phyloP scores from a whole-genome alignment of 2,329 filamentous ascomycete species.

The Pseudogymnoascus sp. region DNA sequence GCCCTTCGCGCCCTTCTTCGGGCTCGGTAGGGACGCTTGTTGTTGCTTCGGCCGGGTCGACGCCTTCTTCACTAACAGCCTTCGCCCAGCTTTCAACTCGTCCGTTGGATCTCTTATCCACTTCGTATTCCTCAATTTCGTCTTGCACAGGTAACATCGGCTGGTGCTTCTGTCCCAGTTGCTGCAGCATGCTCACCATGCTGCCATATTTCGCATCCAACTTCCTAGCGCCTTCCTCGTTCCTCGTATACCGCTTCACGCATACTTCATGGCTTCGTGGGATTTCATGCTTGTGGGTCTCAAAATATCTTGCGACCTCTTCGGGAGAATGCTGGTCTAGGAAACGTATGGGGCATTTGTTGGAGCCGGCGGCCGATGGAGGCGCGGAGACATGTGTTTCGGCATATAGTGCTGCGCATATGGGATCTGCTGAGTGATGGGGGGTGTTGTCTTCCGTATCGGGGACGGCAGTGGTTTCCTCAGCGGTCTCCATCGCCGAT shows the following conservation, averaged over 20 bases:
- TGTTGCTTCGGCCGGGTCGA: conserved; percentile 32
- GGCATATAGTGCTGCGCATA: conserved; percentile 57
- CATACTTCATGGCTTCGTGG: conserved; percentile 91
- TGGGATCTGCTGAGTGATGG: conserved; percentile 50
- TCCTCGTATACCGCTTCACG: conserved; percentile 80
- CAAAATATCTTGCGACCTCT: conserved; percentile 87
- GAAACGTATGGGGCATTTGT: conserved; percentile 86
- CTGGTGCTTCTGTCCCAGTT: conserved; percentile 79
- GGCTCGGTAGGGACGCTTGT: conserved; percentile 32
- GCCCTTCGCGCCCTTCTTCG: conserved; percentile 56
- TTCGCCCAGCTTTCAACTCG: conserved; percentile 84
- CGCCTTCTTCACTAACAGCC: conserved; percentile 55
- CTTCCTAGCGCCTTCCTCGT: conserved; percentile 76
- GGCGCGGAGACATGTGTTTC: conserved; percentile 42
- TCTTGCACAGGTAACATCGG: conserved; percentile 66
- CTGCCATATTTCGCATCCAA: conserved; percentile 84
- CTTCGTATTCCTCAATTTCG: conserved; percentile 30
- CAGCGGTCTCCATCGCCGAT: conserved; percentile 18
- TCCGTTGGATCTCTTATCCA: conserved; percentile 52
- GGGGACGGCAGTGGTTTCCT: conserved; percentile 16
- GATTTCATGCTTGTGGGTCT: conserved; percentile 90
- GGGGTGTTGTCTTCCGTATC: conserved; percentile 35
- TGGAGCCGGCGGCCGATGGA: conserved; percentile 43
- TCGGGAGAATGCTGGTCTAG: conserved; percentile 88
- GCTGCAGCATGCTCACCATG: conserved; percentile 89